A percentile compares a stretch with the other conserved stretches of the same genome.
Evolutionary conservation across 257 asterid genomes (phyloP).

Genomic region (Thymus mandschuricus): DNA sequence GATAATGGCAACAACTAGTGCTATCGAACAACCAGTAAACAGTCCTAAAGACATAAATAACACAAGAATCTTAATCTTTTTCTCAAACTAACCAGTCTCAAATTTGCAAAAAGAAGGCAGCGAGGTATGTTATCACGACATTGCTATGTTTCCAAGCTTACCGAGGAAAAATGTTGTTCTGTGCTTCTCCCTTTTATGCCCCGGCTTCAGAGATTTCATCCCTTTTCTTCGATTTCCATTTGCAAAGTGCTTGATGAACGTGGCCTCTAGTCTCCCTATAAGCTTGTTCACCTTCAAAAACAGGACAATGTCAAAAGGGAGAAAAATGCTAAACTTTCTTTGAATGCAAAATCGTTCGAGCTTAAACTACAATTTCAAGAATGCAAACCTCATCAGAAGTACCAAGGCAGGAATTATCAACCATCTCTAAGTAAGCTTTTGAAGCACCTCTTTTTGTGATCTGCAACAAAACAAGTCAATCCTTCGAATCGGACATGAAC

Average conservation of each 20-base stretch:
- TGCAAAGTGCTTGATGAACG: conserved; percentile 74
- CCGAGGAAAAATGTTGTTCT: conserved; percentile 74
- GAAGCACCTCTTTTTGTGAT: conserved; percentile 81
- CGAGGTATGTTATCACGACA: not conserved
- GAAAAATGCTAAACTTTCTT: not conserved
- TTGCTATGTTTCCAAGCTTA: conserved; percentile 29
- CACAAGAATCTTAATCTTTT: not conserved
- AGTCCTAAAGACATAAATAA: conserved; percentile 47
- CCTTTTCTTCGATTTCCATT: conserved; percentile 81
- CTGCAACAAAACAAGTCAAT: conserved; percentile 38
- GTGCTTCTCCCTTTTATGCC: conserved; percentile 66
- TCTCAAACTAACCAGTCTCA: not conserved
- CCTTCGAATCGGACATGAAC: not conserved
- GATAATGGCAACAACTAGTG: conserved; percentile 53
- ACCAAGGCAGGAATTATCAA: conserved; percentile 71
- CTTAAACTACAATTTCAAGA: not conserved
- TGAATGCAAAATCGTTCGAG: not conserved
- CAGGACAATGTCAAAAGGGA: not conserved
- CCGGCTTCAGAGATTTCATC: conserved; percentile 63
- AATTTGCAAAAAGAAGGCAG: too few relatives aligned
- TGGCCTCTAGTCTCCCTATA: conserved; percentile 58
- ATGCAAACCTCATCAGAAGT: conserved; percentile 75
- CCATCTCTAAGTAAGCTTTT: conserved; percentile 68
- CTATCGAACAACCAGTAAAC: conserved; percentile 73
- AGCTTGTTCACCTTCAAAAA: conserved; percentile 55